Evolutionary conservation across 2,329 filamentous ascomycete genomes (phyloP), one percentile per base, ranked within the genome.

Genomic region (Ceratocystis cacaofunesta): DNA sequence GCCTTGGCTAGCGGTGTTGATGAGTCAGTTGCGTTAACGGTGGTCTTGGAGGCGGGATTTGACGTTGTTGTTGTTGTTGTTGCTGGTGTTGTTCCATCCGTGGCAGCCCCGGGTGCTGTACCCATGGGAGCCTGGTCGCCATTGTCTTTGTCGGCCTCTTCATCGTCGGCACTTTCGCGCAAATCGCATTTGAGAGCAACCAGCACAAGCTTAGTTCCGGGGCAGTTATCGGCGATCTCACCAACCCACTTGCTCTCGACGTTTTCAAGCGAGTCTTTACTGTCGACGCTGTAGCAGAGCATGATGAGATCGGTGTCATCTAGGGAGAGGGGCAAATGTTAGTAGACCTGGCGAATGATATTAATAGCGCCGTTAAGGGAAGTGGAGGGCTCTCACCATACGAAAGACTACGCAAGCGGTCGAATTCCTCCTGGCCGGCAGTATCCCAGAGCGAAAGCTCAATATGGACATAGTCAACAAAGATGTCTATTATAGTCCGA

Each of bases 381-480:
- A 25, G 64, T 58, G 57, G 17, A 17, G n/a, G 10, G 5, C 3
- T n/a, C 70, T 62, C 74, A 81, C 92, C 94, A 76, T 99, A 99
- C 62, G 92, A 96, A 65, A 99, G 84, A 69, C 91, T 95, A 72
- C 94, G 89, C 76, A 99, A 79, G 64, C 94, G 86, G 77, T 99
- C 94, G 78, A 97, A 99, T 83, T 99, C 94, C 80, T 99, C 94
- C 78, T 99, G 94, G 30, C 94, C 94, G 48, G 94, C 94, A 0
- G 94, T 99, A 76, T 99, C 94, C 94, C 94, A 99, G 67, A 99
- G 82, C 67, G 92, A 96, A 65, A 99, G 82, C 76, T 99, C 94
- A 75, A 99, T 95, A 77, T 97, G 92, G 63, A 92, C 89, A 73
- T 88, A 92, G 75, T 99, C 94, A 74, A 99, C 94, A 76, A 96